phyloP scores from a whole-genome alignment of 2,329 filamentous ascomycete genomes.

The Fusarium sp. region DNA sequence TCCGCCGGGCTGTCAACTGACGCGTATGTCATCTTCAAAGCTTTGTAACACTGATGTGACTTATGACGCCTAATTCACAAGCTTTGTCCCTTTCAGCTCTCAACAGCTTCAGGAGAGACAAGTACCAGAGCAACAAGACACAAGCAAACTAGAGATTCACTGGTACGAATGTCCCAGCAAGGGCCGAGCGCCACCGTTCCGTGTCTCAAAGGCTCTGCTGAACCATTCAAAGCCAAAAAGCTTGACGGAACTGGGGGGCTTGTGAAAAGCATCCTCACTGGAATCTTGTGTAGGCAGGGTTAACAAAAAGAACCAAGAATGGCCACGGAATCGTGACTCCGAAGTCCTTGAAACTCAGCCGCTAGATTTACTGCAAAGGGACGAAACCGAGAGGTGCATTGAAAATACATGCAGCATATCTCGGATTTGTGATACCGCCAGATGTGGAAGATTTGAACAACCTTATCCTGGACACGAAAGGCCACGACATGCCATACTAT shows the following conservation, averaged over 20 bases:
- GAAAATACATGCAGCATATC: slow-evolving; percentile 26
- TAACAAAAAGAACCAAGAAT: slow-evolving; percentile 2
- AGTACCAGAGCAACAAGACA: slow-evolving; percentile 20
- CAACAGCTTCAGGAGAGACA: slow-evolving; percentile 27
- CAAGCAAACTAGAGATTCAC: slow-evolving; percentile 25
- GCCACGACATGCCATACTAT: slow-evolving; percentile 25
- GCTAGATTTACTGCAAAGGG: slow-evolving; percentile 10
- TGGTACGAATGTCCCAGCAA: slow-evolving; percentile 17
- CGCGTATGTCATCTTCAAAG: slow-evolving; percentile 30
- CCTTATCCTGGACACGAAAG: slow-evolving; percentile 16
- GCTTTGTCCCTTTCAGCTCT: slow-evolving; percentile 7
- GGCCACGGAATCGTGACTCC: slow-evolving; percentile 30
- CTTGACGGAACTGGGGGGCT: slow-evolving; percentile 27
- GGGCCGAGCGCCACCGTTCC: slow-evolving; percentile 34
- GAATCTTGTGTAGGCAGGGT: slow-evolving; percentile 7
- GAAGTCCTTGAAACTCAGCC: slow-evolving; percentile 17
- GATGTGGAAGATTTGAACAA: slow-evolving; percentile 13
- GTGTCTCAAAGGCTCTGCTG: slow-evolving; percentile 23
- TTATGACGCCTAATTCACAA: slow-evolving; percentile 25
- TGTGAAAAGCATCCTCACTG: background rate
- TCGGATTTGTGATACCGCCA: slow-evolving; percentile 27
- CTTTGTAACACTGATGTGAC: slow-evolving; percentile 10
- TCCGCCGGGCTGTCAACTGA: slow-evolving; percentile 14
- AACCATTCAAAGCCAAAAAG: slow-evolving; percentile 13
- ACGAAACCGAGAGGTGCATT: slow-evolving; percentile 33